Evolutionary conservation across 805 yeast species (phyloP).

Genomic region (Schizosaccharomyces japonicus): DNA sequence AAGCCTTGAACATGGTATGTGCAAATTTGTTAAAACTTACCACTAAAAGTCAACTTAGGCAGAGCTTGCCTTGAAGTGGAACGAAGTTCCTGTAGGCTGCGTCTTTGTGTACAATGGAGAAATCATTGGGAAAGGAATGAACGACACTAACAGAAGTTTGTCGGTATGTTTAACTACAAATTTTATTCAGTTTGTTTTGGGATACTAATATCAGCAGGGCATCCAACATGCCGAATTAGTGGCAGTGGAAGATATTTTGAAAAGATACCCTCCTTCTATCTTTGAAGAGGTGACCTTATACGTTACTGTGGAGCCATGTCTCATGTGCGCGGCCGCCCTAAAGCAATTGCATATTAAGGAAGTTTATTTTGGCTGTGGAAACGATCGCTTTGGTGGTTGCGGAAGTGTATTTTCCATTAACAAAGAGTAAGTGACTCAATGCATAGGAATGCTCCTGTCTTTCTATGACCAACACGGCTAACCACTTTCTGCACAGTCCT

Average conservation of each 20-base stretch:
- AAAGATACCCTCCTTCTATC: conserved; percentile 14
- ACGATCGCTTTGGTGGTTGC: conserved; percentile 90
- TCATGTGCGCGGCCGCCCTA: conserved; percentile 88
- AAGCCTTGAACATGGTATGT: not conserved
- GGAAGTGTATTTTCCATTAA: conserved; percentile 58
- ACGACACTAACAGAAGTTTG: conserved; percentile 61
- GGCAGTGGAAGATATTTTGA: conserved; percentile 37
- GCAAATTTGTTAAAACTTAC: not conserved
- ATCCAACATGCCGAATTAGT: conserved; percentile 82
- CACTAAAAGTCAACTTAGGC: conserved; percentile 19
- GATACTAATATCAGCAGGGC: conserved; percentile 21
- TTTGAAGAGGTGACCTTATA: conserved; percentile 43
- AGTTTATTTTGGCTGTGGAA: conserved; percentile 79
- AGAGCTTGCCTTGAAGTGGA: conserved; percentile 33
- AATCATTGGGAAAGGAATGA: conserved; percentile 54
- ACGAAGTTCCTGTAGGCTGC: conserved; percentile 74
- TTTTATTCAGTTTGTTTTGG: not conserved
- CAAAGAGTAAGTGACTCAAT: conserved; percentile 17
- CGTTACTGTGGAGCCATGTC: conserved; percentile 93
- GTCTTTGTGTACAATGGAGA: conserved; percentile 32
- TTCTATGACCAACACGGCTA: not conserved
- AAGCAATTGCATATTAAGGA: conserved; percentile 50
- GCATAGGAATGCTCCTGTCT: too few relatives aligned
- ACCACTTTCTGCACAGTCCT: not conserved
- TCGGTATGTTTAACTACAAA: conserved; percentile 18